Percentiles rank a stretch among this genome's conserved stretches.
Conservation (phyloP, 192 early-diverging fungal genomes). For the Chytriomyces sp. region DNA sequence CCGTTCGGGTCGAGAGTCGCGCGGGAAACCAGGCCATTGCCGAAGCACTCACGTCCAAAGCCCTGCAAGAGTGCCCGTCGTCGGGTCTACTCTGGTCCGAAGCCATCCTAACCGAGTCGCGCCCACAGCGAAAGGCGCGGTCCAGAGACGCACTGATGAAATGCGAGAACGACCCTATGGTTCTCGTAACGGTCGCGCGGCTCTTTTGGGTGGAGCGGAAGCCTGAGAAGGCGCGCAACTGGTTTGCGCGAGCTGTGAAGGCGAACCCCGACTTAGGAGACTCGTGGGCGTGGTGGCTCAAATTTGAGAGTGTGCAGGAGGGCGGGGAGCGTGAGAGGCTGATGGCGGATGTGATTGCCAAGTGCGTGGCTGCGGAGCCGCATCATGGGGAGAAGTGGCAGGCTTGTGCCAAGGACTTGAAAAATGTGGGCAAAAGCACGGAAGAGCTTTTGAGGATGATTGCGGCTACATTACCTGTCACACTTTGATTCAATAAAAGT, state of each 20-base stretch:
- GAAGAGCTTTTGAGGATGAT: conserved; percentile 62
- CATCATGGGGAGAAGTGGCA: conserved; percentile 92
- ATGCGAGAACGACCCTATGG: conserved; percentile 81
- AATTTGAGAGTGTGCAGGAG: conserved; percentile 81
- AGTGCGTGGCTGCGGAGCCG: conserved; percentile 80
- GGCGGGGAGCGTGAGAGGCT: conserved; percentile 61
- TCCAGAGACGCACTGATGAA: conserved; percentile 90
- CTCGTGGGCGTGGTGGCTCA: conserved; percentile 92
- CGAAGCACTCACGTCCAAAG: conserved; percentile 78
- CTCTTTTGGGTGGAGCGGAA: conserved; percentile 94
- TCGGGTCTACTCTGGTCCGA: conserved; percentile 89
- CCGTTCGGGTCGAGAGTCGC: conserved; percentile 77
- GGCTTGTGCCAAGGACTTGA: conserved; percentile 72
- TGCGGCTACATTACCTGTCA: conserved; percentile 34
- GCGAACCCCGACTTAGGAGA: conserved; percentile 89
- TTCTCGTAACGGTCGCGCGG: conserved; percentile 81
- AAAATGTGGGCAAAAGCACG: conserved; percentile 64
- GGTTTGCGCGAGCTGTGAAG: conserved; percentile 84
- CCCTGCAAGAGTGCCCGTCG: conserved; percentile 89
- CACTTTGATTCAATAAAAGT: conserved; percentile 26
- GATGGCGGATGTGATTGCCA: conserved; percentile 57
- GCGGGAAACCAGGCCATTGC: conserved; percentile 71
- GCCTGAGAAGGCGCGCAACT: conserved; percentile 87
- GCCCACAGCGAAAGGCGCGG: conserved; percentile 83
- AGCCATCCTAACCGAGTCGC: conserved; percentile 80